A percentile compares a stretch with the other conserved stretches of the same genome.
Evolutionary conservation across 2,329 filamentous ascomycete species (phyloP).

Genomic region (Passalora sequoiae): DNA sequence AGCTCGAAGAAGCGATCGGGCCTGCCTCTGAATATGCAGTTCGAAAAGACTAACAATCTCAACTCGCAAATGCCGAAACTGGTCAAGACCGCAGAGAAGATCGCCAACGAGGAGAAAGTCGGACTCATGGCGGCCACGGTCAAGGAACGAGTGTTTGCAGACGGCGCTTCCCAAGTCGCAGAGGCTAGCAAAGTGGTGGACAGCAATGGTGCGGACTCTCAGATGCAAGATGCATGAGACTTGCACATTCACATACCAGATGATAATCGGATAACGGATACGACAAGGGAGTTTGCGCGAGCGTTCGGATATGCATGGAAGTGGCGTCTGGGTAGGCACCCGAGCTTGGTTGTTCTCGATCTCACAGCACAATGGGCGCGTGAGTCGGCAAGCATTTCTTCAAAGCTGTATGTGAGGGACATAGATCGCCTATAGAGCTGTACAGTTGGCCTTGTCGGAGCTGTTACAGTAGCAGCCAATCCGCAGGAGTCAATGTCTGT

Average conservation of each 20-base stretch:
- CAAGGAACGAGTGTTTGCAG: conserved; percentile 58
- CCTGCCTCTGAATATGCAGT: conserved; percentile 24
- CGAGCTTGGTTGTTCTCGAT: too few species aligned
- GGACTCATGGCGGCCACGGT: conserved; percentile 58
- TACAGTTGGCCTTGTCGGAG: too few species aligned
- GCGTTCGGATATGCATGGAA: conserved; percentile 1
- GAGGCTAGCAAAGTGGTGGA: conserved; percentile 17
- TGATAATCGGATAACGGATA: too few species aligned
- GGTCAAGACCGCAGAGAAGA: conserved; percentile 55
- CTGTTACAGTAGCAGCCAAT: too few species aligned
- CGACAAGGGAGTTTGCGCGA: not conserved
- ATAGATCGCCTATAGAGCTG: not conserved
- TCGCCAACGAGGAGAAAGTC: conserved; percentile 58
- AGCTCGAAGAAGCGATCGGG: conserved; percentile 27
- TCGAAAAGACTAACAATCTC: conserved; percentile 29
- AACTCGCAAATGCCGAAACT: conserved; percentile 56
- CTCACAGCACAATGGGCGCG: not conserved
- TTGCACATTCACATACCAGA: too few species aligned
- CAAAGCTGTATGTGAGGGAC: not conserved
- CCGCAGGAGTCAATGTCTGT: too few species aligned
- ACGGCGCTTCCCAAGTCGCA: conserved; percentile 15
- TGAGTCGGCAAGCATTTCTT: not conserved
- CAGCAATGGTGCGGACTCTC: conserved; percentile 26
- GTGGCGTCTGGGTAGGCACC: not conserved
- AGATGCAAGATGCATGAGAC: conserved; percentile 26